A percentile compares a stretch with the other conserved stretches of the same genome.
These are phyloP conservation scores for Gloeopeniophorella convolvens DNA, from an alignment of 768 basidiomycete species.

Conservation along the genomic window DNA sequence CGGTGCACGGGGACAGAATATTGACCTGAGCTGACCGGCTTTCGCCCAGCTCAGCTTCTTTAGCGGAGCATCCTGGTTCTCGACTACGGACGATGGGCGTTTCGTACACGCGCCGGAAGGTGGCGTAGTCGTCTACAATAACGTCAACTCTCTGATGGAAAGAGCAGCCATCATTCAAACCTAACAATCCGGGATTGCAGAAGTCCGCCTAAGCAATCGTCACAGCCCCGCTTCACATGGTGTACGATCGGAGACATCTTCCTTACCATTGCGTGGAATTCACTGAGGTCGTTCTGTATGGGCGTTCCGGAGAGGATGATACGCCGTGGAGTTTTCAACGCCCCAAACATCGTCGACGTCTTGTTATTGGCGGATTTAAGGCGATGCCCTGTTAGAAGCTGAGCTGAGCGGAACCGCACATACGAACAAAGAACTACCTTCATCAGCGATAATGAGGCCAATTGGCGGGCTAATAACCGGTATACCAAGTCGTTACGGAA, in stretches of 20 bases:
- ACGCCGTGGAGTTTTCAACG: constrained; percentile 65
- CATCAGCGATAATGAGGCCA: constrained; percentile 91
- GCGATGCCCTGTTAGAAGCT: constrained; percentile 58
- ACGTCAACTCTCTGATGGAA: constrained; percentile 1
- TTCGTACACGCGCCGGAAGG: constrained; percentile 81
- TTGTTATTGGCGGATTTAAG: constrained; percentile 90
- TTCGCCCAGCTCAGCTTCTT: constrained; percentile 73
- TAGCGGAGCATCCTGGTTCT: constrained; percentile 61
- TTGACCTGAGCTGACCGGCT: constrained; percentile 70
- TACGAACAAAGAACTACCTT: constrained; percentile 45
- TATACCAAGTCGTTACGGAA: neutral
- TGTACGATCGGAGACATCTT: neutral
- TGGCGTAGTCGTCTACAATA: constrained; percentile 59
- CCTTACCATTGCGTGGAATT: constrained; percentile 93
- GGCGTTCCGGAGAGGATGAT: constrained; percentile 95
- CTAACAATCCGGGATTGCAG: constrained; percentile 87
- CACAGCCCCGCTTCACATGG: neutral
- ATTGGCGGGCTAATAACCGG: constrained; percentile 64
- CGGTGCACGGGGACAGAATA: neutral
- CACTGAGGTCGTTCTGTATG: constrained; percentile 91
- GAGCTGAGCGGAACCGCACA: neutral
- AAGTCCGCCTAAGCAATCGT: constrained; percentile 63
- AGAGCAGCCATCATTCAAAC: constrained; percentile 31
- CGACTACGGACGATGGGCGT: constrained; percentile 82
- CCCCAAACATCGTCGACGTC: constrained; percentile 80